Evolutionary conservation across 371 early-diverging fungal species (phyloP), one percentile per base, ranked within the genome.

Genomic region (Apophysomyces elegans): DNA sequence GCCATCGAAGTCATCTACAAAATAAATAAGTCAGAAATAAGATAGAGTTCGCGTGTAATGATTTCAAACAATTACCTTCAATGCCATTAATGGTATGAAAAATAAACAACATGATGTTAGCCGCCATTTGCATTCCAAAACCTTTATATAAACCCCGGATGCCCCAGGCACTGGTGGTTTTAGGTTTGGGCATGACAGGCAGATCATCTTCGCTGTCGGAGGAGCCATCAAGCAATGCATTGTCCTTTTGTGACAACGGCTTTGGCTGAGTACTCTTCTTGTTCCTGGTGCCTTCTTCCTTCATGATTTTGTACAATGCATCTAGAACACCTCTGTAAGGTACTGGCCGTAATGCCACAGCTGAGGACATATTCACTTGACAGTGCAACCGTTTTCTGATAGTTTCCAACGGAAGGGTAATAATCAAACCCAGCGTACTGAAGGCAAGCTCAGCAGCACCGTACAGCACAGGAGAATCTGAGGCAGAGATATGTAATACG

Each of bases 371-470:
- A 45, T 76, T 71, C 47, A 81, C 75, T 74, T 96, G 96, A 45
- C 90, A 88, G 58, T 93, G 92, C 47, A 98, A 74, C 8, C 99
- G 80, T 50, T 89, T 86, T 8, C 95, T 86, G 56, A 94, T 86
- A 5, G 96, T 97, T 59, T 97, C 96, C 9, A 98, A 62, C 1
- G 99, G 99, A 57, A 96, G 61, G 62, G 88, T 85, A 9, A 97
- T 79, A 37, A 88, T 59, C 16, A 94, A 76, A 9, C 95, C 90
- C 6, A 93, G 18, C 0, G 89, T 84, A 21, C 81, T 83, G 13
- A 92, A 65, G 0, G 77, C 79, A 1, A 95, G 70, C 68, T 93
- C 91, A 1, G 85, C 84, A 41, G 89, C 67, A 5, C 88, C 80
- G 58, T 87, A 89, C 16, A 86, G 60, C 37, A 91, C 65, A 4